Evolutionary conservation across 2,329 filamentous ascomycete species (phyloP), one percentile per base, ranked within the genome.

Genomic region (Chalara sp.): DNA sequence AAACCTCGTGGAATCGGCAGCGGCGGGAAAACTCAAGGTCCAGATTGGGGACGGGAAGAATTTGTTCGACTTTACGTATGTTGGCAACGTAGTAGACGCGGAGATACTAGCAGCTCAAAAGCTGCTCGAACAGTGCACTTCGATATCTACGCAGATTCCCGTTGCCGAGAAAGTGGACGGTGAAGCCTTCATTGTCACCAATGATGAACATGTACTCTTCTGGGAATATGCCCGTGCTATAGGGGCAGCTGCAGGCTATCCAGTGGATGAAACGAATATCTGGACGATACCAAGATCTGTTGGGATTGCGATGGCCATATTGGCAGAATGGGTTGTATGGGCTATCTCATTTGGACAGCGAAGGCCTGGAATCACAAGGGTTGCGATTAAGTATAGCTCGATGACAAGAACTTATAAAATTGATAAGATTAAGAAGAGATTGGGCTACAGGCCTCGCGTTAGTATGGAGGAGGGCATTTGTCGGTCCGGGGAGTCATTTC

Each of bases 321-420:
- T 59, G 12, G 46, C 42, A 13, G 53, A 57, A 48, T 59, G 56
- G 52, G 11, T 50, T 11, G 51, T 54, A 39, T 59, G 53, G 51
- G 45, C 52, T 2, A 6, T 49, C 5, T 52, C 47, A 10, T 46
- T 55, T 39, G 55, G 57, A 12, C 39, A 33, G 52, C 61, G 50
- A 31, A 47, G 47, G 40, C 37, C 44, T 10, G n/a, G 21, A 31
- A 28, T 56, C 44, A 57, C 45, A 7, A 56, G 44, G 29, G 28
- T 44, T 7, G 48, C 29, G 3, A 46, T 86, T 54, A 70, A 77
- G 57, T 86, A 84, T 66, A 80, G 79, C 63, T 81, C 76, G 64
- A 85, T 88, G 80, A 84, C 80, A 47, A 75, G 86, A 50, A 89
- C 88, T 67, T 87, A 85, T 68, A 80, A 81, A 67, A 88, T 89